phyloP scores from a whole-genome alignment of 2,329 filamentous ascomycete genomes.

The Venturia effusa region DNA sequence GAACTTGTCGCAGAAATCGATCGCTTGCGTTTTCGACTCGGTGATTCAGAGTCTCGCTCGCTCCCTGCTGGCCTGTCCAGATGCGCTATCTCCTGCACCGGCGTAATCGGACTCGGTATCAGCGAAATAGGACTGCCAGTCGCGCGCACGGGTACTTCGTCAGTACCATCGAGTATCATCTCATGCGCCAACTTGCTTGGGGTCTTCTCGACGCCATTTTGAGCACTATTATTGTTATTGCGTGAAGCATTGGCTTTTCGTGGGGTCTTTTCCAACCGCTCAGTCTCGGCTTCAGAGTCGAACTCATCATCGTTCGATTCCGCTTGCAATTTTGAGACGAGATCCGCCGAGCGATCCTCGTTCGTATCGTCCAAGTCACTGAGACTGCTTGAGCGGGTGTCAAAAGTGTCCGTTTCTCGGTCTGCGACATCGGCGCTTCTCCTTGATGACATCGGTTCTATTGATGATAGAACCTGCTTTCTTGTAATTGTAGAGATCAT shows the following conservation, averaged over 20 bases:
- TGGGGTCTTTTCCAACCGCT: constrained; percentile 84
- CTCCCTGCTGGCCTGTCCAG: neutral
- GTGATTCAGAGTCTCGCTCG: constrained; percentile 2
- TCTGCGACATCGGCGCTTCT: neutral
- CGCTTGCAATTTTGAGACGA: constrained; percentile 17
- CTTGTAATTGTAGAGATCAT: constrained; percentile 10
- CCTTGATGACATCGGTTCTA: neutral
- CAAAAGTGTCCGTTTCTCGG: constrained; percentile 23
- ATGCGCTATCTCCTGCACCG: neutral
- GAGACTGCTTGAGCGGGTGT: constrained; percentile 76
- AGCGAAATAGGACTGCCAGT: neutral
- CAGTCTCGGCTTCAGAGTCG: constrained; percentile 84
- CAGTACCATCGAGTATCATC: constrained; percentile 17
- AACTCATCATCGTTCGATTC: constrained; percentile 31
- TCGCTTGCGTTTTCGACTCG: constrained; percentile 33
- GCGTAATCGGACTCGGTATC: neutral
- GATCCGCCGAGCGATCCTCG: constrained; percentile 38
- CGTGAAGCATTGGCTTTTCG: constrained; percentile 40
- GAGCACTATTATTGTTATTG: constrained; percentile 15
- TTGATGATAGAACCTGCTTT: neutral
- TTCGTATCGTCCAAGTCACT: constrained; percentile 86
- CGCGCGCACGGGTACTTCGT: neutral
- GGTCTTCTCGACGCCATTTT: constrained; percentile 48
- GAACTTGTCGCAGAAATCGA: constrained; percentile 29
- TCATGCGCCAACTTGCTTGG: constrained; percentile 66